Conservation (phyloP, 371 early-diverging fungal genomes). For the Apophysomyces trapeziformis region DNA sequence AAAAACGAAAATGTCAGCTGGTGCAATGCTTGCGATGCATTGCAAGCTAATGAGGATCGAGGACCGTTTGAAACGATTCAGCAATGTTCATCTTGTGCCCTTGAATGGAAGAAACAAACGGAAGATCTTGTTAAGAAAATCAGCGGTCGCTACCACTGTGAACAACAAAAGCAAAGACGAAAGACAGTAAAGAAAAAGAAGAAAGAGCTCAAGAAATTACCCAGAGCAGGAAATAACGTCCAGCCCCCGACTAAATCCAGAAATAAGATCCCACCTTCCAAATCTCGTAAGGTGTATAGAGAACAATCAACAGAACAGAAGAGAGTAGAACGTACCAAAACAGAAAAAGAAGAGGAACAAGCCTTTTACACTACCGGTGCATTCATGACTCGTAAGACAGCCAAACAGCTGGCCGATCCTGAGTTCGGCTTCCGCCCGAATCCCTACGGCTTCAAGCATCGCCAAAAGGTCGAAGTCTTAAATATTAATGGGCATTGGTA, state of each 20-base stretch:
- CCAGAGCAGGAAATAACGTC: neutral
- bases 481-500: constrained; percentile 59
- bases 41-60: neutral
- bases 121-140: neutral
- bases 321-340: neutral
- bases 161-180: constrained; percentile 16
- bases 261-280: constrained; percentile 6
- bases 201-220: neutral
- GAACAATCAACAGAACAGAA: neutral
- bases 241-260: neutral
- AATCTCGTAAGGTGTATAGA: neutral
- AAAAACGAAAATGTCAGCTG: neutral
- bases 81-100: neutral
- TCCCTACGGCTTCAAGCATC: constrained; percentile 42
- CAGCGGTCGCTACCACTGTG: constrained; percentile 5
- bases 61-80: neutral
- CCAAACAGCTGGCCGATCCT: constrained; percentile 35
- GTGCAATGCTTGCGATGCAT: constrained; percentile 15
- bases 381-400: constrained; percentile 55
- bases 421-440: constrained; percentile 46
- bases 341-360: constrained; percentile 8
- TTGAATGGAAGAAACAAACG: neutral
- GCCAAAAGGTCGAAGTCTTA: constrained; percentile 49
- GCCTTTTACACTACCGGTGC: constrained; percentile 54
- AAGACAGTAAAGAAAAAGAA: constrained; percentile 12